Evolutionary conservation across 2,329 filamentous ascomycete genomes (phyloP).

Genomic region (Calonectria pseudoturangicola): DNA sequence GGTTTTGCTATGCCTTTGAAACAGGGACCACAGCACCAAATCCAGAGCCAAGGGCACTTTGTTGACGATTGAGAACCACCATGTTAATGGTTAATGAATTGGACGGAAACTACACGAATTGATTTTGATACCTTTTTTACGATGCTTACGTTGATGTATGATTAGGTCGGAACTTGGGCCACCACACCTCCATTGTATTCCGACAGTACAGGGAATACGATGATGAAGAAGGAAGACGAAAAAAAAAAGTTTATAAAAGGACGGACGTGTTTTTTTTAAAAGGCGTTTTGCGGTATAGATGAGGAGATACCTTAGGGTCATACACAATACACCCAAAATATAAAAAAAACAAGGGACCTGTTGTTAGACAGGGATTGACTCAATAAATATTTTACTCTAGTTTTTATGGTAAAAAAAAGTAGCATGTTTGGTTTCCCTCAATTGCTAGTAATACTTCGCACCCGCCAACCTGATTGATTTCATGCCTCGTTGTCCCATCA

Average conservation of each 20-base stretch:
- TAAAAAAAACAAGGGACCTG: conserved; percentile 1
- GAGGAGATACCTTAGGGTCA: conserved; percentile 48
- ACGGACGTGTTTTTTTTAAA: conserved; percentile 25
- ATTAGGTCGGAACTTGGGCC: conserved; percentile 37
- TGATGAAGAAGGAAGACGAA: conserved; percentile 32
- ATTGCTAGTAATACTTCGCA: conserved; percentile 12
- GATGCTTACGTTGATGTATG: conserved; percentile 47
- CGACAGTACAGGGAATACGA: conserved; percentile 21
- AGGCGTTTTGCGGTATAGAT: conserved; percentile 55
- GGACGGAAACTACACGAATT: conserved; percentile 49
- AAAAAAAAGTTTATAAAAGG: conserved; percentile 37
- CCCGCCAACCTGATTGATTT: not conserved
- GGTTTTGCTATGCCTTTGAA: conserved; percentile 28
- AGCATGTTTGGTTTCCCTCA: conserved; percentile 30
- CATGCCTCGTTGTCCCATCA: conserved; percentile 23
- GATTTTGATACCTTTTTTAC: conserved; percentile 55
- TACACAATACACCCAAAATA: conserved; percentile 10
- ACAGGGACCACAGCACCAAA: conserved; percentile 25
- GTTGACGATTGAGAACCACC: conserved; percentile 31
- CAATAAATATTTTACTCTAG: conserved; percentile 19
- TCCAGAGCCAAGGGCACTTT: conserved; percentile 5
- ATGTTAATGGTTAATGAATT: conserved; percentile 57
- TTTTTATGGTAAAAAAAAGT: conserved; percentile 26
- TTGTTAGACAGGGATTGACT: conserved; percentile 7
- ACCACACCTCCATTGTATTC: conserved; percentile 1